These are phyloP conservation scores for Mucor plumbeus DNA, from an alignment of 371 early-diverging fungal genomes.

Conservation along the genomic window DNA sequence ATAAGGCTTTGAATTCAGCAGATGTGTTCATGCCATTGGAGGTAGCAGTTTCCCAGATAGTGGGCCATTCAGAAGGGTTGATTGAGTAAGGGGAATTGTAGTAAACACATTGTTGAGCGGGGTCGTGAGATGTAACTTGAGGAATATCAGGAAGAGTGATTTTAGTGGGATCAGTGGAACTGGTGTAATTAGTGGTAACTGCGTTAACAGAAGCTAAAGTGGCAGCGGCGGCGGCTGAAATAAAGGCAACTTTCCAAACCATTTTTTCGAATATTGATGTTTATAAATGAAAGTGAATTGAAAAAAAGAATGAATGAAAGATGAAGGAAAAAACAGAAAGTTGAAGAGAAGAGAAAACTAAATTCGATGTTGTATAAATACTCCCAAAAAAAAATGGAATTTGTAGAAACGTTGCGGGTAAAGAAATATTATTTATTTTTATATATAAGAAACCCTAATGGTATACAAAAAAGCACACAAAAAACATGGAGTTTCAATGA, in stretches of 20 bases:
- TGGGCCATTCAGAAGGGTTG: conserved; percentile 38
- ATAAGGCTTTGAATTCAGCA: conserved; percentile 41
- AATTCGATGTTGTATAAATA: background rate
- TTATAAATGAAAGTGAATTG: conserved; percentile 10
- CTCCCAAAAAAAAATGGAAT: conserved; percentile 4
- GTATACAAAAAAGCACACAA: too few relatives aligned
- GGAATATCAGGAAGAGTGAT: conserved; percentile 41
- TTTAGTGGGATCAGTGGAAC: conserved; percentile 37
- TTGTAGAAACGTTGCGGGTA: background rate
- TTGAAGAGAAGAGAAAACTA: conserved; percentile 9
- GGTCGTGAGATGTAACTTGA: conserved; percentile 41
- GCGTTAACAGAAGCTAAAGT: conserved; percentile 20
- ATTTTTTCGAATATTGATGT: conserved; percentile 10
- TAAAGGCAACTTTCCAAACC: conserved; percentile 33
- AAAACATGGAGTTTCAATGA: conserved; percentile 1
- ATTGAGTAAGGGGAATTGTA: conserved; percentile 29
- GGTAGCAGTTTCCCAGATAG: conserved; percentile 43
- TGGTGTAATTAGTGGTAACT: conserved; percentile 32
- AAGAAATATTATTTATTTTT: conserved; percentile 14
- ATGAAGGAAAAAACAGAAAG: conserved; percentile 7
- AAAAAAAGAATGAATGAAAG: conserved; percentile 13
- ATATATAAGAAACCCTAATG: background rate
- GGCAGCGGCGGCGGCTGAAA: conserved; percentile 21
- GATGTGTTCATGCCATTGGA: conserved; percentile 46
- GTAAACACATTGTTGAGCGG: conserved; percentile 37